Base-by-base conservation (phyloP, 345 rosid genomes). In the Brassica juncea region DNA sequence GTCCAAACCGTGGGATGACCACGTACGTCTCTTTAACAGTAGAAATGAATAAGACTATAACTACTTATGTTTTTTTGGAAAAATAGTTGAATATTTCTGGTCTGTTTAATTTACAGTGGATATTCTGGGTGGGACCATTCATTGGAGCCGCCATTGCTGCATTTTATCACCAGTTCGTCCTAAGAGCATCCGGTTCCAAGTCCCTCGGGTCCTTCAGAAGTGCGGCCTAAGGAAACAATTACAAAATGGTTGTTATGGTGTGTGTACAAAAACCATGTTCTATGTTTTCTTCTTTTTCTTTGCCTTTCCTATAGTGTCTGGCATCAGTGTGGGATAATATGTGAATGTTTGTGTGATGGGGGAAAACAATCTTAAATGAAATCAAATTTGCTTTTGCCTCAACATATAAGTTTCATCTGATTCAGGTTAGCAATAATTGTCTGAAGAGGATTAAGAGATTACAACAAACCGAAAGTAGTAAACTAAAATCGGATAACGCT, bases 1-100 rank as follows among this genome's bases (percentile, higher is more conserved):
- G 30, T 85, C 85, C 5, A 91, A 94, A 77, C 90, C 95, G n/a
- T 94, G 98, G 98, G 92, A 94, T 83, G 97, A 91, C 81, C 98
- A 93, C 77, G 98, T 93, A 84, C 60, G 27, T 68, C 28, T 58
- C 31, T 52, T 70, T 2, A 19, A 19, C 52, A 6, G 2, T 16
- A n/a, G 1, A 73, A 79, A 55, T 0, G 23, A 35, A 70, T 27
- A 14, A 72, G 2, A 72, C 3, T 60, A 11, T 30, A 30, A 15
- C 19, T 19, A 19, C 0, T 19, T 19, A 19, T 19, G 19, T 19
- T 19, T 19, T 19, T 19, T 19, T 19, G 19, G 19, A 19, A 19
- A 19, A 19, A 19, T 19, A 19, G 19, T 19, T 30, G 3, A 31
- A n/a, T 1, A 35, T 15, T 52, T 32, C 37, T 39, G 0, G 65